Conservation (phyloP, 2,329 filamentous ascomycete species). For the Elsinoe arachidis region DNA sequence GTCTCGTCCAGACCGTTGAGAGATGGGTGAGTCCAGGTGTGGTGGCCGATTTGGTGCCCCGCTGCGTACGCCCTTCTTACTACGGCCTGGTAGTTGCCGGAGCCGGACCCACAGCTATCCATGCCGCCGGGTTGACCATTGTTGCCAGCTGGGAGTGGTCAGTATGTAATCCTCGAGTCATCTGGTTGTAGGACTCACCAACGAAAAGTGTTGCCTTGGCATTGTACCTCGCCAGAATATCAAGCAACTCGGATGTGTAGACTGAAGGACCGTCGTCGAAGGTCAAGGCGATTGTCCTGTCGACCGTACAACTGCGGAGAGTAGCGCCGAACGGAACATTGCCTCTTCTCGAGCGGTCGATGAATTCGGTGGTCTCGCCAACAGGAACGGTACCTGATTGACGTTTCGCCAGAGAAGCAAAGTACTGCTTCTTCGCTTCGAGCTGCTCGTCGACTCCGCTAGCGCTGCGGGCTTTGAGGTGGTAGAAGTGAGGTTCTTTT, state of each 20-base stretch:
- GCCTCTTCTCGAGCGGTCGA: conserved; percentile 47
- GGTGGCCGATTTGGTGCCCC: conserved; percentile 54
- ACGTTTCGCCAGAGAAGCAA: not conserved
- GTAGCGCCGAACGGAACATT: conserved; percentile 47
- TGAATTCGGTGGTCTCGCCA: conserved; percentile 47
- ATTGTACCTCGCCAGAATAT: conserved; percentile 53
- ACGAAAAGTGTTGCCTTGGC: conserved; percentile 81
- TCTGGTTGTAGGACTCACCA: not conserved
- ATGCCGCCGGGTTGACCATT: conserved; percentile 35
- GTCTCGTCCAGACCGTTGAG: conserved; percentile 36
- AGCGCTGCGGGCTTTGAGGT: not conserved
- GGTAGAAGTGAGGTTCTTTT: not conserved
- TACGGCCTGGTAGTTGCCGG: conserved; percentile 44
- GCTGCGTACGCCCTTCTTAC: conserved; percentile 36
- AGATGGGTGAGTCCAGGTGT: conserved; percentile 48
- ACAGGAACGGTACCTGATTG: conserved; percentile 32
- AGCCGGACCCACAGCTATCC: conserved; percentile 41
- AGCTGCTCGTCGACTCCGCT: not conserved
- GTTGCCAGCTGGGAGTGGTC: not conserved
- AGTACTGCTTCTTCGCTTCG: conserved; percentile 2
- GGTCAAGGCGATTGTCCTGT: conserved; percentile 49
- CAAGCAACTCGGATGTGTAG: conserved; percentile 61
- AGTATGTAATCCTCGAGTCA: not conserved
- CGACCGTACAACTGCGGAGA: conserved; percentile 48
- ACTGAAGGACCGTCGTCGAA: conserved; percentile 78